Conservation (phyloP, 495 filamentous ascomycete genomes). For the Penicillium longicatenatum region DNA sequence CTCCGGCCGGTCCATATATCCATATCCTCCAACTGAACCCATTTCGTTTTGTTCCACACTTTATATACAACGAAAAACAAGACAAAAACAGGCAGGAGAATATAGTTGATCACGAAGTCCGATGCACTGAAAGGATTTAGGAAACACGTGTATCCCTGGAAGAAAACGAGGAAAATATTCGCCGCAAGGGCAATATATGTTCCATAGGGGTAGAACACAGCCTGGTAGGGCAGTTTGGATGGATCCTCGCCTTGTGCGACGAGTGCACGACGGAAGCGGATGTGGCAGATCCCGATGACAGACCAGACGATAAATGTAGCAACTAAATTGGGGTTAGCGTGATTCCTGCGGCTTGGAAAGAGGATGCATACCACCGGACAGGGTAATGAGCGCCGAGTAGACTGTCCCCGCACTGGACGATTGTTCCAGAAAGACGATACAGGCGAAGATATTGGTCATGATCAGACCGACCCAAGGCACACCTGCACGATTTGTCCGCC, state of each 20-base stretch:
- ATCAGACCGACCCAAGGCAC: slow-evolving; percentile 66
- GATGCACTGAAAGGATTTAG: slow-evolving; percentile 58
- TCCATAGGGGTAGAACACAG: slow-evolving; percentile 62
- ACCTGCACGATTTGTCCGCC: slow-evolving; percentile 61
- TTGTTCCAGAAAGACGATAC: slow-evolving; percentile 67
- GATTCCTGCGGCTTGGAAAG: slow-evolving; percentile 38
- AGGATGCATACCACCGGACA: slow-evolving; percentile 41
- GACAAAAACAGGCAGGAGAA: slow-evolving; percentile 65
- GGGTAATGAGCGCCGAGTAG: slow-evolving; percentile 44
- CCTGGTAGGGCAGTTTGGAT: slow-evolving; percentile 58
- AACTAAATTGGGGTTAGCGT: slow-evolving; percentile 38
- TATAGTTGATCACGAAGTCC: slow-evolving; percentile 67
- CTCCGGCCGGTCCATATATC: slow-evolving; percentile 62
- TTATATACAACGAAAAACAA: slow-evolving; percentile 62
- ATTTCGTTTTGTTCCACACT: slow-evolving; percentile 56
- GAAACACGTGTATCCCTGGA: slow-evolving; percentile 62
- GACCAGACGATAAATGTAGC: slow-evolving; percentile 71
- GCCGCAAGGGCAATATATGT: slow-evolving; percentile 60
- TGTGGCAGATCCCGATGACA: slow-evolving; percentile 64
- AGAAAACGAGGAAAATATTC: slow-evolving; percentile 64
- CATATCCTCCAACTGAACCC: slow-evolving; percentile 55
- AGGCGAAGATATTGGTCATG: slow-evolving; percentile 64
- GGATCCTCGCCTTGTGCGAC: slow-evolving; percentile 55
- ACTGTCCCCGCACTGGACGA: slow-evolving; percentile 59
- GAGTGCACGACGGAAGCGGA: slow-evolving; percentile 64